Evolutionary conservation across 441 rosid species (phyloP), one percentile per base, ranked within the genome.

Genomic region (Syzygium syzygioides): DNA sequence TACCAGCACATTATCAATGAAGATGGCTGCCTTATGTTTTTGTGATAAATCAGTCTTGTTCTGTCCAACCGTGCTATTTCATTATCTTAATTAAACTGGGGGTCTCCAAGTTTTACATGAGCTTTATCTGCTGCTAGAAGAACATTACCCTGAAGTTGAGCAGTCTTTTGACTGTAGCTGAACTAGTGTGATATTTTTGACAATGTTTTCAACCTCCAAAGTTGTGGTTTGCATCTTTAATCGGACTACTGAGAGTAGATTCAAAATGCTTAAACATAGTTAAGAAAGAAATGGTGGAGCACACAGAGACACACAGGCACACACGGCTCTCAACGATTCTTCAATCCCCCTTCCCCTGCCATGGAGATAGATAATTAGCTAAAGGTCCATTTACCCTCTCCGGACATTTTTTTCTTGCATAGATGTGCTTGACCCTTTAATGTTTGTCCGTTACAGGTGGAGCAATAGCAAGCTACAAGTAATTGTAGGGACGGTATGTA

Each of bases 401-500:
- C 20, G 9, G 52, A 76, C 52, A n/a, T 64, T 76, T 66, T 37
- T 7, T 37, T 76, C 10, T 45, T 12, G 50, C 52, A 37, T 41
- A 76, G 83, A 76, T 41, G n/a, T 76, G 28, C 83, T 76, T 76
- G 83, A 76, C 52, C 83, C 83, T 76, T 37, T 76, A 76, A 37
- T 23, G 52, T 41, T 76, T 76, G 52, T 41, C n/a, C 2, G 91
- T 87, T 87, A 90, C 94, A 98, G 99, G 94, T 98, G 99, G 99
- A 98, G 98, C 96, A 94, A 92, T 91, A 95, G 93, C 90, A 97
- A 97, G 92, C 91, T 98, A 94, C 99, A 98, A 91, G 98, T 97
- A 94, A 98, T 98, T 90, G 96, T 98, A 91, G 99, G 99, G 88
- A 98, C 99, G 87, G 99, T 98, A 97, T 62, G 99, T 92, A 23